These are phyloP conservation scores for Pisolithus marmoratus DNA, from an alignment of 768 basidiomycete species.

Conservation along the genomic window DNA sequence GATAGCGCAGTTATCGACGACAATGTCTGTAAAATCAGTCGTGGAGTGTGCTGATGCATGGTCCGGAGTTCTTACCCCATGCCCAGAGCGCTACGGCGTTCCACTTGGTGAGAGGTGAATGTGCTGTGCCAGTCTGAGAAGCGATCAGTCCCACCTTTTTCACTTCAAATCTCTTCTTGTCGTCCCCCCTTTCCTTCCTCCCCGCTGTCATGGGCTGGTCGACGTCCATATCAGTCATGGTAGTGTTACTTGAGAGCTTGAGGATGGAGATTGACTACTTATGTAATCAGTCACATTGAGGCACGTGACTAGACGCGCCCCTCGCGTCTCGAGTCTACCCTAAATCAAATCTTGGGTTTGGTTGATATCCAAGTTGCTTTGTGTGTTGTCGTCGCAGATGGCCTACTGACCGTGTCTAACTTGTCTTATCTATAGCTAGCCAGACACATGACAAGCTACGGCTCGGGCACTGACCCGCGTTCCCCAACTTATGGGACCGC, in stretches of 20 bases:
- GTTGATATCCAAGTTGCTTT: conserved; percentile 15
- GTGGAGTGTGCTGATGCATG: neutral
- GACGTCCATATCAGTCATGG: conserved; percentile 68
- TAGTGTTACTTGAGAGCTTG: too few relatives aligned
- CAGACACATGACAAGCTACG: conserved; percentile 36
- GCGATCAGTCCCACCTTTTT: conserved; percentile 72
- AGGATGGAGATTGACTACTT: too few relatives aligned
- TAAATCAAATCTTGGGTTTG: conserved; percentile 27
- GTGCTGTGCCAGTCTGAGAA: neutral
- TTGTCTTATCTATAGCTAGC: conserved; percentile 1
- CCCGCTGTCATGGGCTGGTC: conserved; percentile 40
- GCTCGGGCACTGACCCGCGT: conserved; percentile 40
- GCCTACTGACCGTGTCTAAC: conserved; percentile 17
- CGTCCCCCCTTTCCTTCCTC: conserved; percentile 49
- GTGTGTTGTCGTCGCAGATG: neutral
- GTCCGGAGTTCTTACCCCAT: conserved; percentile 64
- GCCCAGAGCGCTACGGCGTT: conserved; percentile 98
- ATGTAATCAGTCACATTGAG: conserved; percentile 7
- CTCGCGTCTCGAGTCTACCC: conserved; percentile 36
- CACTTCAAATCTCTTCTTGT: conserved; percentile 91
- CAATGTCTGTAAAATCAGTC: conserved; percentile 63
- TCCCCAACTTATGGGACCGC: conserved; percentile 61
- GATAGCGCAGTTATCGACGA: conserved; percentile 99
- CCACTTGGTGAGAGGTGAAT: conserved; percentile 56
- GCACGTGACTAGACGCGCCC: conserved; percentile 35